A percentile compares a stretch with the other conserved stretches of the same genome.
Evolutionary conservation across 441 rosid genomes (phyloP).

Genomic region (Francoa sonchifolia): DNA sequence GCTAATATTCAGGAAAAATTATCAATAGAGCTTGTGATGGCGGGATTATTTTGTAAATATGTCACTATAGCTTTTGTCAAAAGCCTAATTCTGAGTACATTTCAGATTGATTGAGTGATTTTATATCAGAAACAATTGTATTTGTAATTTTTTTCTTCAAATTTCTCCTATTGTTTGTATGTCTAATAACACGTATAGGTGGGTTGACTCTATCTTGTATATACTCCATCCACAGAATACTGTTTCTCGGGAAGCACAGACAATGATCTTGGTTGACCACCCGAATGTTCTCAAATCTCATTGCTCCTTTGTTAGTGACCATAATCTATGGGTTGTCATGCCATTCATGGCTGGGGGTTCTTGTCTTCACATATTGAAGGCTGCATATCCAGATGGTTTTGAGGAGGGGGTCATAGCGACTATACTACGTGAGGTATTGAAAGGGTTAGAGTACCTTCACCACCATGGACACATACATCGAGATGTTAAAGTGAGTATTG

Average conservation of each 20-base stretch:
- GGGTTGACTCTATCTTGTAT: not conserved
- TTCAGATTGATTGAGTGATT: too few relatives aligned
- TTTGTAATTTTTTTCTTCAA: too few relatives aligned
- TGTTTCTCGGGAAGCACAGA: slow-evolving; percentile 88
- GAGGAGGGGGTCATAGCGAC: slow-evolving; percentile 90
- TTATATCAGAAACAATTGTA: too few relatives aligned
- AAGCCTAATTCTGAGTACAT: too few relatives aligned
- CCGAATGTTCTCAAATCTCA: slow-evolving; percentile 85
- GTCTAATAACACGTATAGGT: too few relatives aligned
- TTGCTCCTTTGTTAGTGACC: slow-evolving; percentile 87
- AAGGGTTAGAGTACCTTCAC: slow-evolving; percentile 92
- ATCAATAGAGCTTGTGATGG: too few relatives aligned
- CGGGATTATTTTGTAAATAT: too few relatives aligned
- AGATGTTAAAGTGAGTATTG: slow-evolving; percentile 67
- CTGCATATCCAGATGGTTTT: slow-evolving; percentile 86
- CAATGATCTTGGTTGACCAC: slow-evolving; percentile 89
- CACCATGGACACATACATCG: slow-evolving; percentile 97
- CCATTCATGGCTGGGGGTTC: slow-evolving; percentile 98
- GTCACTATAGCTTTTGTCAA: too few relatives aligned
- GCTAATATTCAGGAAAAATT: too few relatives aligned
- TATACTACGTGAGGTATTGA: slow-evolving; percentile 65
- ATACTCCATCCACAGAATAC: slow-evolving; percentile 34
- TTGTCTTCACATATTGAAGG: slow-evolving; percentile 91
- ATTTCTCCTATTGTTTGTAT: too few relatives aligned
- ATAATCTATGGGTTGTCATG: slow-evolving; percentile 92